These are phyloP conservation scores for Hypsizygus ulmarius DNA, from an alignment of 1,284 basidiomycete genomes.

Conservation along the genomic window DNA sequence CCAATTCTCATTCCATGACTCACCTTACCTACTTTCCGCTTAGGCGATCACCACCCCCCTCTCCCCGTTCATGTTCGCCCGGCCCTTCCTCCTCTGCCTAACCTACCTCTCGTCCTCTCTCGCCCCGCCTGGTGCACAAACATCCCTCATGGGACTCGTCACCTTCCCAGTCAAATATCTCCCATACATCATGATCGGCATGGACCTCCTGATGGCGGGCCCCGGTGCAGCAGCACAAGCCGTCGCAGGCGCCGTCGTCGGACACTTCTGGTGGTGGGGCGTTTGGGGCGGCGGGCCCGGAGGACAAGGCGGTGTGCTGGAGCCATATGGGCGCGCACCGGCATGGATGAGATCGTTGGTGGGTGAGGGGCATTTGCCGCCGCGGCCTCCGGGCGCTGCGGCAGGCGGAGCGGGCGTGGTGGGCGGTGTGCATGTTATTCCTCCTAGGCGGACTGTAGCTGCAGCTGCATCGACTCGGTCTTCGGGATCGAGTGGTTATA, in stretches of 20 bases:
- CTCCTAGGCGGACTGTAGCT: slow-evolving; percentile 30
- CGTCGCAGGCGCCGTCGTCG: slow-evolving; percentile 71
- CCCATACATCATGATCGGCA: slow-evolving; percentile 69
- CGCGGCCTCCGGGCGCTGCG: slow-evolving; percentile 17
- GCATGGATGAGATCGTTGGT: slow-evolving; percentile 36
- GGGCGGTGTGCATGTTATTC: slow-evolving; percentile 38
- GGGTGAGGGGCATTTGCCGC: slow-evolving; percentile 28
- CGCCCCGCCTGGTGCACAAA: slow-evolving; percentile 61
- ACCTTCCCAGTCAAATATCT: slow-evolving; percentile 70
- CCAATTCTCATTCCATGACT: background rate
- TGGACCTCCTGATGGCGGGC: slow-evolving; percentile 72
- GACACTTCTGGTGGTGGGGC: slow-evolving; percentile 79
- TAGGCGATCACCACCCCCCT: slow-evolving; percentile 69
- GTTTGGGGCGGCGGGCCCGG: slow-evolving; percentile 45
- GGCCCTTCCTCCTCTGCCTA: slow-evolving; percentile 67
- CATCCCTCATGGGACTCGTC: slow-evolving; percentile 74
- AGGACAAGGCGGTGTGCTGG: slow-evolving; percentile 32
- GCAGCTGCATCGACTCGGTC: slow-evolving; percentile 11
- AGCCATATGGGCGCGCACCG: slow-evolving; percentile 32
- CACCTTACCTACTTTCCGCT: background rate
- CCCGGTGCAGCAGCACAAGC: slow-evolving; percentile 52
- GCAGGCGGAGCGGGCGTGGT: slow-evolving; percentile 26
- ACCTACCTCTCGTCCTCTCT: slow-evolving; percentile 68
- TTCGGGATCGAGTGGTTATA: slow-evolving; percentile 34
- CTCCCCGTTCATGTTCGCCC: slow-evolving; percentile 52